Evolutionary conservation across 176 grass and related monocot species (phyloP), one percentile per base, ranked within the genome.

Genomic region (Metroxylon sagu): DNA sequence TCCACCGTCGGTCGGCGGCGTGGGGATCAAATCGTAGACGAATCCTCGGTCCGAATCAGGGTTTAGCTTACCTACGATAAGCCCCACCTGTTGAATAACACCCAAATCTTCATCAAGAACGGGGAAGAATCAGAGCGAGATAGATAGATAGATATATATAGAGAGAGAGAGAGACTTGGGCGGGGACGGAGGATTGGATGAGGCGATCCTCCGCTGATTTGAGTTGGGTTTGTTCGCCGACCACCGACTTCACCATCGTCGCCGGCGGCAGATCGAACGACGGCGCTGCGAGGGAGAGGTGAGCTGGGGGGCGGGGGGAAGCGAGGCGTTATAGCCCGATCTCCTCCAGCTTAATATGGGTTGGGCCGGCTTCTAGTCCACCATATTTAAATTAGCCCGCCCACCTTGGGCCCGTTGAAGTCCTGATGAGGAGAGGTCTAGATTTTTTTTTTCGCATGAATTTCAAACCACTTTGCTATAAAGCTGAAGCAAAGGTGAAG

Each of bases 1-100:
- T 4, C 69, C 83, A 49, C 51, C 60, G 4, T 96, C 91, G 25
- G 86, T 96, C 35, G 80, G 77, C 16, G 91, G 91, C 76, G 91
- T 96, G 67, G 91, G 77, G 21, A 96, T 72, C 64, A 96, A 71
- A 66, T 87, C 70, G 75, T 90, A 96, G n/a, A 87, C 83, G 7
- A 84, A 70, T 16, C 80, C 86, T 48, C 91, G 74, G 68, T 87
- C 77, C 48, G 91, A 82, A 69, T 74, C 71, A n/a, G 68, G 57
- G 64, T 68, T 90, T 72, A 96, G 65, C 70, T 96, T 90, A 6
- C 91, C 91, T 50, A 96, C 80, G 19, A 87, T 67, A 71, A 96
- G 68, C n/a, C 91, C 91, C 14, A 90, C 83, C 83, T 95, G 56
- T 25, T 21, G 3, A 29, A 25, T 18, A 10, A 30, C n/a, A 5